phyloP scores from a whole-genome alignment of 306 rosid genomes.

The Crotalaria pallida region DNA sequence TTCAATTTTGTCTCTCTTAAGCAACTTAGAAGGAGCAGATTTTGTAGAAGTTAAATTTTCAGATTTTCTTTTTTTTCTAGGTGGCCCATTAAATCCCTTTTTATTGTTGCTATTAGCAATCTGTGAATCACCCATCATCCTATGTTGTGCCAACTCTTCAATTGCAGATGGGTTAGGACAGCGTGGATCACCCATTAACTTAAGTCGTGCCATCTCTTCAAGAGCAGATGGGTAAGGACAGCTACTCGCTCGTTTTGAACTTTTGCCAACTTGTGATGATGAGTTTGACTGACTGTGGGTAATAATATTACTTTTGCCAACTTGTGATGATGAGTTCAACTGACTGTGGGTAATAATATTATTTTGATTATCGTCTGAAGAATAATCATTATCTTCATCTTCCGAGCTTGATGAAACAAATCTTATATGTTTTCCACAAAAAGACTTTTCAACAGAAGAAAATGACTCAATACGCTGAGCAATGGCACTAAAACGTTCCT shows the following conservation, averaged over 20 bases:
- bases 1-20: conserved; percentile 28
- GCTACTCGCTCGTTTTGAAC: conserved; percentile 54
- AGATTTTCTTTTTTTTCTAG: conserved; percentile 37
- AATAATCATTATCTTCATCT: conserved; percentile 45
- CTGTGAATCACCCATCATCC: conserved; percentile 36
- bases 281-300: conserved; percentile 26
- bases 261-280: conserved; percentile 34
- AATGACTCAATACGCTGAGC: conserved; percentile 74
- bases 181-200: conserved; percentile 37
- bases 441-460: conserved; percentile 45
- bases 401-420: conserved; percentile 70
- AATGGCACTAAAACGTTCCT: conserved; percentile 60
- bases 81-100: conserved; percentile 24
- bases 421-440: conserved; percentile 63
- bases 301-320: conserved; percentile 33
- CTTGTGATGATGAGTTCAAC: conserved; percentile 33
- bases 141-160: conserved; percentile 75
- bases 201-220: conserved; percentile 78
- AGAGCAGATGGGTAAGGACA: conserved; percentile 87
- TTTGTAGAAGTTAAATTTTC: conserved; percentile 14
- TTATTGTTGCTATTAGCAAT: conserved; percentile 31
- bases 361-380: conserved; percentile 27
- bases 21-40: conserved; percentile 26
- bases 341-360: conserved; percentile 18
- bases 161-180: not conserved